Base-by-base conservation (phyloP, 495 filamentous ascomycete genomes). In the Chaetomidium leptoderma region DNA sequence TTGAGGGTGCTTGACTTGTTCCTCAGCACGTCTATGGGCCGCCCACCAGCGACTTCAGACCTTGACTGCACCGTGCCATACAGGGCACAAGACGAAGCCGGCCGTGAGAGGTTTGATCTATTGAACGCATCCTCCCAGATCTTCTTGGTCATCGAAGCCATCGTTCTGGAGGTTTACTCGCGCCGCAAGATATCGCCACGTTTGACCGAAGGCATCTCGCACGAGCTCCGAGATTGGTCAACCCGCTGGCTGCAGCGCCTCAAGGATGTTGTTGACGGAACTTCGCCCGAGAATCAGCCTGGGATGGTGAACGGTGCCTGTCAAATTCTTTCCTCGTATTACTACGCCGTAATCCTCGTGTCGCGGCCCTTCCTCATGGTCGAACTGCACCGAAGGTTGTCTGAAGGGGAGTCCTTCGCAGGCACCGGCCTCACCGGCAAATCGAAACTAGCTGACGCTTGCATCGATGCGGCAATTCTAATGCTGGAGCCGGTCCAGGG, bases 1-100 rank as follows among this genome's bases (percentile, higher is more conserved):
- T 68, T 86, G 13, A 75, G 83, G 1, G 78, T 86, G 53, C 71
- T 84, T 58, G 83, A 86, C 55, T 58, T 86, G 6, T 86, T 82
- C 52, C 74, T 85, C 32, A 82, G 78, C 61, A 80, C 79, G 37
- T 84, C 81, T 1, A 71, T 85, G 63, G 83, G 83, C 0, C 75
- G 83, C 0, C 83, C 83, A 1, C 83, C 82, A 0, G 80, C 81
- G 2, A 82, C 82, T 1, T 80, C 79, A 0, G 83, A 84, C 44
- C 74, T 78, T 26, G 81, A 84, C 46, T 79, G 77, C 63, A 83
- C 82, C 9, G 76, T 80, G 1, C 53, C 71, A 5, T 76, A 70
- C 57, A 59, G 65, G 36, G 58, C 49, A 2, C 40, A 62, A 0
- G 68, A 64, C 4, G 53, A 57, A 13, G 51, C 66, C 26, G 74